phyloP scores from a whole-genome alignment of 169 alveolate genomes.

The Plasmodium berghei region DNA sequence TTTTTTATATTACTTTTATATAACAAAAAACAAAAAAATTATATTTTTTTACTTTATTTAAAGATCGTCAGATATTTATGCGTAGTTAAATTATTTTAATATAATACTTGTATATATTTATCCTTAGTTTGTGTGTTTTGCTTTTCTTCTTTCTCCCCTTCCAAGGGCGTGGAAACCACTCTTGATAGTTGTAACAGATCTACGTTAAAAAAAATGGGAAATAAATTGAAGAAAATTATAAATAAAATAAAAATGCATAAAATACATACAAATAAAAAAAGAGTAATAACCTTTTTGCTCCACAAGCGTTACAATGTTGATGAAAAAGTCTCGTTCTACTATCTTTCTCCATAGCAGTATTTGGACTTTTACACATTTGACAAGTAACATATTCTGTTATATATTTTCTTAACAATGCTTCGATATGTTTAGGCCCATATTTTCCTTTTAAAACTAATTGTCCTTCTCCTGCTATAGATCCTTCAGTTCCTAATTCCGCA shows the following conservation, averaged over 20 bases:
- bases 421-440: slow-evolving; percentile 94
- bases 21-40: neutral
- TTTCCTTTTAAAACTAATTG: slow-evolving; percentile 95
- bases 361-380: slow-evolving; percentile 94
- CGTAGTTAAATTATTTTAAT: neutral
- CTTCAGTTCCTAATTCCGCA: slow-evolving; percentile 95
- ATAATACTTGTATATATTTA: neutral
- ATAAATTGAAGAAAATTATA: neutral
- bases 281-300: slow-evolving; percentile 88
- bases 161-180: slow-evolving; percentile 95
- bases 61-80: neutral
- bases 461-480: slow-evolving; percentile 95
- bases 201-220: slow-evolving; percentile 22
- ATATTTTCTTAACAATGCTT: slow-evolving; percentile 92
- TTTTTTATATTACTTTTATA: neutral
- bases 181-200: slow-evolving; percentile 94
- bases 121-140: slow-evolving; percentile 81
- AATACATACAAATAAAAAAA: neutral
- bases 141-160: slow-evolving; percentile 94
- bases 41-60: neutral
- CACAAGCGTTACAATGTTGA: slow-evolving; percentile 94
- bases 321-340: slow-evolving; percentile 92
- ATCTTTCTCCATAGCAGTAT: slow-evolving; percentile 93
- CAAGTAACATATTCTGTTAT: slow-evolving; percentile 96
- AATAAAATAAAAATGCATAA: neutral